Base-by-base conservation (phyloP, 495 filamentous ascomycete genomes). In the Daldinia decipiens region DNA sequence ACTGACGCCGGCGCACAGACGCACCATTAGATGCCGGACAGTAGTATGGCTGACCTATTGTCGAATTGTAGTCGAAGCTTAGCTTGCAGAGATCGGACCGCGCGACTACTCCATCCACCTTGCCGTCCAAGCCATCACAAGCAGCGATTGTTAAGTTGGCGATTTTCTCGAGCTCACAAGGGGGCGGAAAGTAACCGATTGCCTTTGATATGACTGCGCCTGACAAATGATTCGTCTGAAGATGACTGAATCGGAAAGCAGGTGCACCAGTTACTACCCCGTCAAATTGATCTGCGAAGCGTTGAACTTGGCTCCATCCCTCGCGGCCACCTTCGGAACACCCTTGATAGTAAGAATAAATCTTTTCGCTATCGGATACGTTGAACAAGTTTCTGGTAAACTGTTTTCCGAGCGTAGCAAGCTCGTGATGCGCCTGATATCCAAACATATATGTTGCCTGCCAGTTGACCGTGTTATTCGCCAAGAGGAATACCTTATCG, bases 281-380 rank as follows among this genome's bases (percentile, higher is more conserved):
- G 62, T 88, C 86, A 21, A 82, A 86, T 43, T 83, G 77, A 8
- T 82, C 79, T 0, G 77, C 82, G 63, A 78, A 87, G 19, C 84
- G 83, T 71, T 88, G 85, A 21, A 85, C 76, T 67, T 87, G 84
- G 69, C 80, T 84, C 81, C 71, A 79, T 3, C 85, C 85, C 52
- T 85, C 82, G n/a, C 84, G 77, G 3, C 85, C 85, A 4, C 85
- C 85, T 32, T 86, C 84, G 1, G 82, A 84, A 69, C 85, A 87
- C 0, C 84, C 84, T 47, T 86, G 81, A 57, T 81, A 87, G 66
- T 86, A 87, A 3, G 82, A 76, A 66, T 86, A 87, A 1, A 85
- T 59, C 76, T 85, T 85, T 21, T 65, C 27, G 32, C 31, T 32
- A 3, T 34, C n/a, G 1, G 74, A 73, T 0, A 60, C n/a, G 53